Evolutionary conservation across 2,329 filamentous ascomycete genomes (phyloP).

Genomic region (Xylaria sp.): DNA sequence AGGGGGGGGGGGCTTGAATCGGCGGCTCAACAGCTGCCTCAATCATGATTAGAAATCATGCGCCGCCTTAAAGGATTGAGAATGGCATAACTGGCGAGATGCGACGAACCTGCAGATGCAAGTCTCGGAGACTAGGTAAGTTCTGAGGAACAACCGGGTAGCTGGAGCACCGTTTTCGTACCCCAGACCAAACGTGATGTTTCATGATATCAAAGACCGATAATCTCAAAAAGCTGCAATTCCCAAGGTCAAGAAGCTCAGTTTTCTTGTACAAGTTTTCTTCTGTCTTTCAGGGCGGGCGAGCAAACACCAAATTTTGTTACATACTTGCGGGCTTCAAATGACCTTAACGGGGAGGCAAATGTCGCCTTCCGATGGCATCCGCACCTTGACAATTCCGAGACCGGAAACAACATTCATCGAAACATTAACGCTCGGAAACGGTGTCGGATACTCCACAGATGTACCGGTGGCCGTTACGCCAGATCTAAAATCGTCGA

Average conservation of each 20-base stretch:
- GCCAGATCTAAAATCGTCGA: constrained; percentile 33
- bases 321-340: constrained; percentile 11
- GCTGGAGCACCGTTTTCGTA: constrained; percentile 10
- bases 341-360: constrained; percentile 7
- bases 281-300: background rate
- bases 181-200: background rate
- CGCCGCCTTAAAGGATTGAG: background rate
- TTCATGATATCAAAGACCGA: background rate
- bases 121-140: constrained; percentile 16
- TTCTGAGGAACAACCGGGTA: background rate
- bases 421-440: constrained; percentile 44
- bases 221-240: background rate
- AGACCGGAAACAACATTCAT: constrained; percentile 40
- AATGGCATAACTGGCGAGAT: background rate
- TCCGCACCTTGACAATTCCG: constrained; percentile 44
- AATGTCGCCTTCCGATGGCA: constrained; percentile 2
- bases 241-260: background rate
- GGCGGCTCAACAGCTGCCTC: background rate
- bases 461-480: constrained; percentile 34
- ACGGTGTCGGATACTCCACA: constrained; percentile 34
- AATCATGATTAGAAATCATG: background rate
- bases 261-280: background rate
- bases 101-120: constrained; percentile 22
- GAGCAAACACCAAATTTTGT: background rate
- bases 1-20: background rate